Conservation (phyloP, 345 rosid genomes). For the Noccaea bulbosa region DNA sequence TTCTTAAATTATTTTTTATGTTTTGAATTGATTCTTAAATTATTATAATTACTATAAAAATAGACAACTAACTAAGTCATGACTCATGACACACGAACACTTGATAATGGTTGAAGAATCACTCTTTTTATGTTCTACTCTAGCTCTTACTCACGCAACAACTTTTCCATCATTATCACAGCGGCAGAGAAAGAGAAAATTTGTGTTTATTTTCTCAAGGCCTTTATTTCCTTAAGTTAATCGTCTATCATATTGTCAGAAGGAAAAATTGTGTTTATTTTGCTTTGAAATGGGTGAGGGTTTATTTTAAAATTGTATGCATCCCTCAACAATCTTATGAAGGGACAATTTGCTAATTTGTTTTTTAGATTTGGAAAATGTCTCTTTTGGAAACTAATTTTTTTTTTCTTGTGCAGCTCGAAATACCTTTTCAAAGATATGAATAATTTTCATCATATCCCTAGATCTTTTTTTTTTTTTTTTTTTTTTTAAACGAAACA, state of each 20-base stretch:
- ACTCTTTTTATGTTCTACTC: constrained; percentile 6
- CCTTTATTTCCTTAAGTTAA: not conserved
- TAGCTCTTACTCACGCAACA: not conserved
- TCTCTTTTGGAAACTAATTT: constrained; percentile 12
- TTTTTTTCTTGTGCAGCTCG: not conserved
- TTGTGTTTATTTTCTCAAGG: not conserved
- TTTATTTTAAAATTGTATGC: not conserved
- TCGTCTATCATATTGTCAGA: not conserved
- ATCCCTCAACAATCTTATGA: constrained; percentile 7
- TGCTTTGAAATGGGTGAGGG: not conserved
- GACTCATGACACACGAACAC: not conserved
- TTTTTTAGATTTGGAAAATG: constrained; percentile 5
- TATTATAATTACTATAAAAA: not conserved
- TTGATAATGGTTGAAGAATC: constrained; percentile 12
- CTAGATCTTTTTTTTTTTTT: no score
- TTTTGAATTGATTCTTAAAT: not conserved
- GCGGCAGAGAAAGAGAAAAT: not conserved
- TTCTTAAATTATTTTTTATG: not conserved
- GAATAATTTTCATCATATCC: not conserved
- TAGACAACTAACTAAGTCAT: constrained; percentile 3
- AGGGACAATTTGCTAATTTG: not conserved
- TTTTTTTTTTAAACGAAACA: not conserved
- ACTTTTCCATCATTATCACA: constrained; percentile 2
- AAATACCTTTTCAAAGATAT: not conserved
- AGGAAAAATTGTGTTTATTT: not conserved